Conservation (phyloP, 345 rosid species). For the Mercurialis annua region DNA sequence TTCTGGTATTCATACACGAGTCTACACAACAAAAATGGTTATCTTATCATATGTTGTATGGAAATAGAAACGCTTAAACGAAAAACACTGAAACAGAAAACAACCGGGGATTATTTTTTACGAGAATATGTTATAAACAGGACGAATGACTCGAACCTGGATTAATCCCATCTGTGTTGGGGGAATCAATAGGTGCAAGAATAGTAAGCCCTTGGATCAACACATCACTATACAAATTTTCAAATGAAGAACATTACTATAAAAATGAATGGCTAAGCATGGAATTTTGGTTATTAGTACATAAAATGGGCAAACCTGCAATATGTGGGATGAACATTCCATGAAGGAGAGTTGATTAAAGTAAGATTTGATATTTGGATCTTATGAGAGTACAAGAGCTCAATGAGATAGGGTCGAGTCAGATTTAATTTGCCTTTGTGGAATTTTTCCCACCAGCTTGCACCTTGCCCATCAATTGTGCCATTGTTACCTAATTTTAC, state of each 20-base stretch:
- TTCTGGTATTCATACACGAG: constrained; percentile 56
- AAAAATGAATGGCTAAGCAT: not conserved
- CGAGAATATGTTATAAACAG: not conserved
- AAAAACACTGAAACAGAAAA: too few species aligned
- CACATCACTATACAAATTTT: constrained; percentile 35
- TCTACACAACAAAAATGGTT: constrained; percentile 45
- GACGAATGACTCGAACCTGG: constrained; percentile 44
- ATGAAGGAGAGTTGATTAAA: constrained; percentile 54
- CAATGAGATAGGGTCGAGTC: constrained; percentile 55
- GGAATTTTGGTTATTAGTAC: not conserved
- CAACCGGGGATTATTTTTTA: too few species aligned
- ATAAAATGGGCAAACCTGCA: constrained; percentile 36
- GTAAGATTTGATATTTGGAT: constrained; percentile 49
- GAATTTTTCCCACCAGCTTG: constrained; percentile 64
- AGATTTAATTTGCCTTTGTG: constrained; percentile 29
- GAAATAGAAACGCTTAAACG: too few species aligned
- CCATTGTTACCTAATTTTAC: constrained; percentile 49
- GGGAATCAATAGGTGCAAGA: constrained; percentile 61
- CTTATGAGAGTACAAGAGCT: constrained; percentile 41
- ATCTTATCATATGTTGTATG: too few species aligned
- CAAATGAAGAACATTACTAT: not conserved
- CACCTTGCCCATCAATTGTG: constrained; percentile 63
- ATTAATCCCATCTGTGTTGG: constrained; percentile 85
- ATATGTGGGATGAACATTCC: constrained; percentile 61
- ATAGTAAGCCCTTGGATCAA: constrained; percentile 51